Conservation (phyloP, 2,329 filamentous ascomycete species). For the Leptographium wingfieldii region DNA sequence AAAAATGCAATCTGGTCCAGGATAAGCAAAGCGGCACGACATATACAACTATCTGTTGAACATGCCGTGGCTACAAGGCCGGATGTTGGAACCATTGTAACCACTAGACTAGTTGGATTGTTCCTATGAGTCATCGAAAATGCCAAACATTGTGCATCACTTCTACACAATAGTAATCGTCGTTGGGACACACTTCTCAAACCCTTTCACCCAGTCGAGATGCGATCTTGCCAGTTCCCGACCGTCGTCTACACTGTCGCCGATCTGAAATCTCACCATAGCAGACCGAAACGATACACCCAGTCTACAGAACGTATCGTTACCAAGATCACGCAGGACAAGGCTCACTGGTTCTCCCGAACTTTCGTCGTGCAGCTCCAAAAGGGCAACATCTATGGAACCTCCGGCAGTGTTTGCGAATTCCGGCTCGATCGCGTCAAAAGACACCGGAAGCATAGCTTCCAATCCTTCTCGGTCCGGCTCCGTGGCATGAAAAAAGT, state of each 20-base stretch:
- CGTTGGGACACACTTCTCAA: neutral
- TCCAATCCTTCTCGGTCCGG: neutral
- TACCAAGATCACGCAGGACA: neutral
- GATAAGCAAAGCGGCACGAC: too few species aligned
- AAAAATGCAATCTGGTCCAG: too few species aligned
- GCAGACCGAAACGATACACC: neutral
- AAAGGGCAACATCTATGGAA: neutral
- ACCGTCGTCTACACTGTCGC: neutral
- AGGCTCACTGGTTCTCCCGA: neutral
- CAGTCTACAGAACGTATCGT: neutral
- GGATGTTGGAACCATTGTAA: too few species aligned
- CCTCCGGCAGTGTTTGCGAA: neutral
- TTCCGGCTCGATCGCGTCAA: neutral
- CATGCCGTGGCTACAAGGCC: too few species aligned
- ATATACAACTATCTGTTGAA: too few species aligned
- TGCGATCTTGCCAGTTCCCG: neutral
- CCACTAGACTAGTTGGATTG: too few species aligned
- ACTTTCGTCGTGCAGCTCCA: neutral
- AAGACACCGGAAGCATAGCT: neutral
- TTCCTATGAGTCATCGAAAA: too few species aligned
- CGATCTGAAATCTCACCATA: neutral
- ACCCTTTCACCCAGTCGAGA: neutral
- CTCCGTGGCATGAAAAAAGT: neutral
- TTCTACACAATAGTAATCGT: neutral
- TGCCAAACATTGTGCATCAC: neutral